Conservation (phyloP, 345 rosid genomes). For the Eucalyptus regnans region DNA sequence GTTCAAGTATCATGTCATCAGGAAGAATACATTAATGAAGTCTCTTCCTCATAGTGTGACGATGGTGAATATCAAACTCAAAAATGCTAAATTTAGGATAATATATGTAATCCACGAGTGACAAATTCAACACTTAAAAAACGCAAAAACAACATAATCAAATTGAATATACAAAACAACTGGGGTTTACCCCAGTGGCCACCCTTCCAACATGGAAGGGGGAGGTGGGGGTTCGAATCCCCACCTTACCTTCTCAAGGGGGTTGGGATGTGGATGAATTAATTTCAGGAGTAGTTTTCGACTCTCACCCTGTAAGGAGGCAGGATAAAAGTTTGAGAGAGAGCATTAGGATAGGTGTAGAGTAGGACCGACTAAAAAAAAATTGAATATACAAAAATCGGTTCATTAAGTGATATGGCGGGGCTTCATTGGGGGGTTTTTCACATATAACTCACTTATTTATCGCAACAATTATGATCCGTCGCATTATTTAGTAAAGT, state of each 20-base stretch:
- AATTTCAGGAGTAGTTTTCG: too few species aligned
- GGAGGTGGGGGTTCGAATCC: too few species aligned
- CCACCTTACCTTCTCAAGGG: too few species aligned
- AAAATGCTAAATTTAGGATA: not conserved
- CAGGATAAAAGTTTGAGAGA: too few species aligned
- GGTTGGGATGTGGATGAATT: too few species aligned
- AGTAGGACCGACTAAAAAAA: too few species aligned
- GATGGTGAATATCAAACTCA: not conserved
- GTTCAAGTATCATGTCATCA: rapidly evolving
- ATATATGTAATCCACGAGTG: rapidly evolving
- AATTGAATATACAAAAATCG: not conserved
- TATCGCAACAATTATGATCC: not conserved
- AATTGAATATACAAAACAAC: not conserved
- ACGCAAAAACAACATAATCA: not conserved
- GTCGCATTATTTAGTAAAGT: not conserved
- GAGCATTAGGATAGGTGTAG: too few species aligned
- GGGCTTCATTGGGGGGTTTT: not conserved
- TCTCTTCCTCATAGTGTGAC: rapidly evolving
- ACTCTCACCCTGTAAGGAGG: too few species aligned
- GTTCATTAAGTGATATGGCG: not conserved
- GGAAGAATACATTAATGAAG: not conserved
- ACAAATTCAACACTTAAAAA: not conserved
- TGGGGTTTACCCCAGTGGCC: too few species aligned
- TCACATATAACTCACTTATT: not conserved
- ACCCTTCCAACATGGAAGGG: too few species aligned